Percentiles rank a stretch among this genome's conserved stretches.
These are phyloP conservation scores for Stentor roeselii DNA, from an alignment of 73 alveolate genomes.

Conservation along the genomic window DNA sequence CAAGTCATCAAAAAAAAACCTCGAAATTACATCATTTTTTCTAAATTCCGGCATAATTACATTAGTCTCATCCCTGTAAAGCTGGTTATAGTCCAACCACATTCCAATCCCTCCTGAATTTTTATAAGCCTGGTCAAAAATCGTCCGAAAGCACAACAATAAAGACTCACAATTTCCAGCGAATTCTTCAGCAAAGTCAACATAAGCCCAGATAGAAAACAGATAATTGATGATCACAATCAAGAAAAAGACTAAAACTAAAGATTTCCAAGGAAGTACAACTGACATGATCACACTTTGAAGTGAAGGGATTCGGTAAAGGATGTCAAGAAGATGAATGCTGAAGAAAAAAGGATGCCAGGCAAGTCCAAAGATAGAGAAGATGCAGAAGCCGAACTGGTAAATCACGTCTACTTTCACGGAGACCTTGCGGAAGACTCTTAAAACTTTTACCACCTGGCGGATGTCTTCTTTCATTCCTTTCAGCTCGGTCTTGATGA, in stretches of 20 bases:
- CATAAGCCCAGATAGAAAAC: neutral
- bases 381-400: conserved; percentile 37
- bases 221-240: neutral
- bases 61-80: neutral
- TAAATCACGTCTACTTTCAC: conserved; percentile 46
- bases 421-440: neutral
- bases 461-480: conserved; percentile 20
- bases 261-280: conserved; percentile 36
- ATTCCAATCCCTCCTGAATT: conserved; percentile 13
- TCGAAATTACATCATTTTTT: conserved; percentile 17
- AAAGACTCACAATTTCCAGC: neutral
- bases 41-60: no score
- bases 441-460: neutral
- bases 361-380: conserved; percentile 45
- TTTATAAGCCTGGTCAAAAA: conserved; percentile 16
- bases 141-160: neutral
- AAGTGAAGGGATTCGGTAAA: conserved; percentile 49
- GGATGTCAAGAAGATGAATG: conserved; percentile 46
- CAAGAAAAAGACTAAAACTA: neutral
- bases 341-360: conserved; percentile 58
- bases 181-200: neutral
- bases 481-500: conserved; percentile 38
- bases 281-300: conserved; percentile 50
- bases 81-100: neutral
- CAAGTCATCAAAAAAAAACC: conserved; percentile 59